Evolutionary conservation across 1,139 yeast species (phyloP), one percentile per base, ranked within the genome.

Genomic region (Ogataea hybrid): DNA sequence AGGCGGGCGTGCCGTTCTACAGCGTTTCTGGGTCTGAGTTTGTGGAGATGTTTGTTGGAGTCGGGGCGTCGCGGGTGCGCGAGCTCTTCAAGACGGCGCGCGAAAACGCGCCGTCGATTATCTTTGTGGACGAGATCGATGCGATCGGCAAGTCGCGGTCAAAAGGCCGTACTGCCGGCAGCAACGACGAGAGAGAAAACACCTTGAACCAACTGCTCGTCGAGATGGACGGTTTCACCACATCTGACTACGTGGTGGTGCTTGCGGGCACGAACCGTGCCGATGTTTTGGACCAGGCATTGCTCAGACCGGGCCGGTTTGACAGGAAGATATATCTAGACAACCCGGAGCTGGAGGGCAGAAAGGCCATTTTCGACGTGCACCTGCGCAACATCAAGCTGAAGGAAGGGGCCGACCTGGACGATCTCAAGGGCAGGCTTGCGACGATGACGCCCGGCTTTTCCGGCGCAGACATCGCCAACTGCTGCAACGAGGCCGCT

Each of bases 401-500:
- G 44, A 69, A 72, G 37, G 61, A 67, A 14, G 57, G 56, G 8
- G 60, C 63, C 17, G 77, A 78, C n/a, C 62, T 77, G 32, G 83
- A 77, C 33, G 75, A 77, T 43, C 68, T 83, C 53, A 78, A 83
- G 31, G 89, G 89, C 35, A 73, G 87, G 59, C 69, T 84, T 49
- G 82, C 88, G 37, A 87, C 90, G 2, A 70, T 84, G 57, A 84
- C 94, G 2, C 92, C 94, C 1, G 94, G 94, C 0, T 84, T 84
- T 61, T 80, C 89, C 1, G 94, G 94, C 63, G 94, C 94, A 27
- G 94, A 84, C 61, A 84, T 84, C 61, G 89, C 94, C 38, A 84
- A 84, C 59, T 83, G 83, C 53, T 83, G 89, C 64, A 84, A 84
- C 55, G 94, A 84, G 62, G 90, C 90, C 46, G 92, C 92, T 2